Conservation (phyloP, 1,284 basidiomycete species). For the Phylloboletellus chloephorus region DNA sequence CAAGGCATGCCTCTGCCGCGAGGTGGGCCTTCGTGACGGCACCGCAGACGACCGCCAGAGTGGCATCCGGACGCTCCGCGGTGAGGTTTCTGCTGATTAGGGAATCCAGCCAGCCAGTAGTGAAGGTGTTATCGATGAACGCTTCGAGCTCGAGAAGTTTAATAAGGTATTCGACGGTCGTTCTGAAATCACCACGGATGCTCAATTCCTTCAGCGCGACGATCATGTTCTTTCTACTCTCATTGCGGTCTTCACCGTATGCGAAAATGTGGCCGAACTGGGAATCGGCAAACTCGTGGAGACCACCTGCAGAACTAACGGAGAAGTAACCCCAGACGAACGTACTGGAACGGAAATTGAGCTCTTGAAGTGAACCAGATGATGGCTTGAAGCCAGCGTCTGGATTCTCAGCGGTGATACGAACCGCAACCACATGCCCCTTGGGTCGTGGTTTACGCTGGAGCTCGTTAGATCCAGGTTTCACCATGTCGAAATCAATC, state of each 20-base stretch:
- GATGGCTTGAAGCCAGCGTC: slow-evolving; percentile 99
- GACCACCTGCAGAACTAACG: slow-evolving; percentile 89
- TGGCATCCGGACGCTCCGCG: slow-evolving; percentile 90
- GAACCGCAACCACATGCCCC: slow-evolving; percentile 98
- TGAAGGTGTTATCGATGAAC: slow-evolving; percentile 96
- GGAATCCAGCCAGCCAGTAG: slow-evolving; percentile 98
- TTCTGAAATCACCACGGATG: slow-evolving; percentile 98
- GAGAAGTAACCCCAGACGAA: slow-evolving; percentile 99
- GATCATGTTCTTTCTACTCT: slow-evolving; percentile 99
- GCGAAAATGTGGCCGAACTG: slow-evolving; percentile 99
- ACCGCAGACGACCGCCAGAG: slow-evolving; percentile 92
- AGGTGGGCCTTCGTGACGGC: slow-evolving; percentile 96
- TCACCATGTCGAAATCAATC: slow-evolving; percentile 95
- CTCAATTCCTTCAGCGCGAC: slow-evolving; percentile 97
- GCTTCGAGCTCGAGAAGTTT: slow-evolving; percentile 95
- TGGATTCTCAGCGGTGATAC: slow-evolving; percentile 99
- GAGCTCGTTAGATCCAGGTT: slow-evolving; percentile 79
- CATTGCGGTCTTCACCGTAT: slow-evolving; percentile 93
- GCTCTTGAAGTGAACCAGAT: slow-evolving; percentile 92
- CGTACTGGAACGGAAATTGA: slow-evolving; percentile 98
- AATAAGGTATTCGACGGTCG: slow-evolving; percentile 98
- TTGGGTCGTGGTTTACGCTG: slow-evolving; percentile 97
- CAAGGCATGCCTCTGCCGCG: slow-evolving; percentile 83
- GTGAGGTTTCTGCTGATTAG: slow-evolving; percentile 96
- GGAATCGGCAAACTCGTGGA: slow-evolving; percentile 98